phyloP scores from a whole-genome alignment of 2,329 filamentous ascomycete genomes.

The Chalaropsis thielavioides region DNA sequence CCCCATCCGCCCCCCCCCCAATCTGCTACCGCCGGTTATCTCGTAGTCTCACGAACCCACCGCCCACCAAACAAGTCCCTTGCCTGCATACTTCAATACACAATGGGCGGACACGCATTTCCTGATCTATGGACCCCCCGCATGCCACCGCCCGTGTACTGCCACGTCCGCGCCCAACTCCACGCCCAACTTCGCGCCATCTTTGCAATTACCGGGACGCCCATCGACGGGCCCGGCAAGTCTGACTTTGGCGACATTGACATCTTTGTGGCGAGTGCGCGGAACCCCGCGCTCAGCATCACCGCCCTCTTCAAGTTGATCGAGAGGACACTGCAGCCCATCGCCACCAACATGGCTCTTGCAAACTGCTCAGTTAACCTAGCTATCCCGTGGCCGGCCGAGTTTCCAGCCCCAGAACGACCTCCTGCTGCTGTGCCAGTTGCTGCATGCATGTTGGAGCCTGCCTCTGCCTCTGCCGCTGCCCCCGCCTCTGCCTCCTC shows the following conservation, averaged over 20 bases:
- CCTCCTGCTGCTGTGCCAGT: background rate
- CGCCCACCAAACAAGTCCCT: too few relatives aligned
- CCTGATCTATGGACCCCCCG: slow-evolving; percentile 45
- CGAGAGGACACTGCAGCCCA: background rate
- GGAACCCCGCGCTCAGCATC: slow-evolving; percentile 1
- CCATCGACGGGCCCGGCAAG: slow-evolving; percentile 58
- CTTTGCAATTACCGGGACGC: slow-evolving; percentile 41
- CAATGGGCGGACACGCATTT: slow-evolving; percentile 17
- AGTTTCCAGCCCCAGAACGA: slow-evolving; percentile 11
- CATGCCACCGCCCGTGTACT: slow-evolving; percentile 47
- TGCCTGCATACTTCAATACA: background rate
- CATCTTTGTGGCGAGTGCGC: slow-evolving; percentile 40
- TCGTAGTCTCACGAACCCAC: background rate
- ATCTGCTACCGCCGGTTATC: background rate
- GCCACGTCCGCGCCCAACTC: slow-evolving; percentile 33
- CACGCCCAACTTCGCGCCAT: slow-evolving; percentile 33
- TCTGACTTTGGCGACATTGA: slow-evolving; percentile 58
- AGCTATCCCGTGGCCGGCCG: slow-evolving; percentile 41
- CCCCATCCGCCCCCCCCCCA: too few relatives aligned
- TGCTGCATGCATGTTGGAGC: background rate
- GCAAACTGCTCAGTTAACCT: slow-evolving; percentile 26
- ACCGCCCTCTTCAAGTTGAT: background rate
- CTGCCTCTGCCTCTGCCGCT: background rate
- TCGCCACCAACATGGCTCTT: slow-evolving; percentile 11
- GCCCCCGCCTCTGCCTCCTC: background rate